These are phyloP conservation scores for Aspergillus sojae DNA, from an alignment of 2,329 filamentous ascomycete genomes.

Conservation along the genomic window DNA sequence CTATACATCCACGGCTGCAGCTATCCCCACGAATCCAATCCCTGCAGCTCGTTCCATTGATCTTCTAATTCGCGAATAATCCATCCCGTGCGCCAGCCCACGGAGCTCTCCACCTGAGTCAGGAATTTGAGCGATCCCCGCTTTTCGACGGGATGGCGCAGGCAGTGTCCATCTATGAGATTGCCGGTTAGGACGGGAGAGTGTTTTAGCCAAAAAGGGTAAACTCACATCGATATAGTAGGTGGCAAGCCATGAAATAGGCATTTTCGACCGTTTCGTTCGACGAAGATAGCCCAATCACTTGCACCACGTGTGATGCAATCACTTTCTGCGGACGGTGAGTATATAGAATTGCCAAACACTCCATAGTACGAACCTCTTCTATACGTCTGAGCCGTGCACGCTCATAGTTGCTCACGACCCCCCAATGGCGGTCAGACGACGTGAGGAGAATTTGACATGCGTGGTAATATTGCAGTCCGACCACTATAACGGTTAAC, in stretches of 20 bases:
- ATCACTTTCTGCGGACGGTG: constrained; percentile 27
- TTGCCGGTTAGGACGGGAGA: constrained; percentile 2
- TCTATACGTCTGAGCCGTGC: constrained; percentile 28
- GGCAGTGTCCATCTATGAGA: constrained; percentile 34
- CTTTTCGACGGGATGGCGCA: constrained; percentile 31
- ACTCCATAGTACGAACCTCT: constrained; percentile 24
- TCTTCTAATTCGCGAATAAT: constrained; percentile 31
- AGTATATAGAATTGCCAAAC: neutral
- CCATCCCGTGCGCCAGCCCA: constrained; percentile 38
- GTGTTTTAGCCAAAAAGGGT: neutral
- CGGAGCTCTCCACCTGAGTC: constrained; percentile 25
- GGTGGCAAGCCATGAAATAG: constrained; percentile 37
- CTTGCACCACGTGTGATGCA: constrained; percentile 30
- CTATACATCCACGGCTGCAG: neutral
- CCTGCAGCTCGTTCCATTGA: constrained; percentile 33
- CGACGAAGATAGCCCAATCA: constrained; percentile 36
- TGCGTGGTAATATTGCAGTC: constrained; percentile 43
- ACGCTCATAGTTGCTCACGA: constrained; percentile 30
- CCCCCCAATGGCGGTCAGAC: constrained; percentile 26
- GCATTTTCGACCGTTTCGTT: constrained; percentile 39
- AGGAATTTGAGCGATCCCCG: constrained; percentile 33
- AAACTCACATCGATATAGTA: constrained; percentile 35
- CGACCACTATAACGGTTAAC: constrained; percentile 31
- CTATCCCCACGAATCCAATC: constrained; percentile 17
- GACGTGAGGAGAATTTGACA: constrained; percentile 34